Conservation (phyloP, 441 rosid genomes). For the Bocquillonia castaneifolia region DNA sequence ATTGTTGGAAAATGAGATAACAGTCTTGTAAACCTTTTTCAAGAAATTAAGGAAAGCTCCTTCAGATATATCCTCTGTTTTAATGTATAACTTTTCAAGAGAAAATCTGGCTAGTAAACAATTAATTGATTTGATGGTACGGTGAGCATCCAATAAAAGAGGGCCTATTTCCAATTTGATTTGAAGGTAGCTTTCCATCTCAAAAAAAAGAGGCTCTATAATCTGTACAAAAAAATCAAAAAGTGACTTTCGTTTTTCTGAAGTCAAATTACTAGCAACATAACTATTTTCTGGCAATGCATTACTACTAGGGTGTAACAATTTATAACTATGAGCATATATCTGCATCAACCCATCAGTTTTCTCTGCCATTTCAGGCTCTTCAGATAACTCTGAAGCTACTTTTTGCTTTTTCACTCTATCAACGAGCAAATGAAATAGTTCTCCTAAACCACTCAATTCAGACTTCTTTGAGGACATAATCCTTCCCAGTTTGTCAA, state of each 20-base stretch:
- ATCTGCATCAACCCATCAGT: conserved; percentile 33
- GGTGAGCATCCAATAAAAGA: conserved; percentile 39
- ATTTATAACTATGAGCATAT: conserved; percentile 19
- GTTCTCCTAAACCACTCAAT: conserved; percentile 54
- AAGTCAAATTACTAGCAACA: conserved; percentile 41
- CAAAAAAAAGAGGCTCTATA: conserved; percentile 63
- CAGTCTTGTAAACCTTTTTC: conserved; percentile 46
- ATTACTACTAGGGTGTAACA: conserved; percentile 23
- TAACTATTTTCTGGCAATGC: conserved; percentile 34
- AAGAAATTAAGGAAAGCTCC: conserved; percentile 78
- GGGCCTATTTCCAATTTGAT: conserved; percentile 36
- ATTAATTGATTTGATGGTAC: conserved; percentile 55
- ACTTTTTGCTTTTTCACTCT: conserved; percentile 54
- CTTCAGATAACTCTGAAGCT: conserved; percentile 36
- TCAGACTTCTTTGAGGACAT: conserved; percentile 41
- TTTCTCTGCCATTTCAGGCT: conserved; percentile 28
- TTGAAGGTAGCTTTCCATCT: conserved; percentile 48
- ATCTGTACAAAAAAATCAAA: conserved; percentile 78
- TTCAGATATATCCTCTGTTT: conserved; percentile 73
- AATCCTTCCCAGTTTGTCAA: conserved; percentile 55
- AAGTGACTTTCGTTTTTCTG: conserved; percentile 61
- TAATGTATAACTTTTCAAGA: conserved; percentile 50
- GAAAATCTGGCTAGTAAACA: conserved; percentile 48
- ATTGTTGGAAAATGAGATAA: conserved; percentile 49
- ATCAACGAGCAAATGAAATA: conserved; percentile 61